Percentiles rank a stretch among this genome's conserved stretches.
These are phyloP conservation scores for Papiliotrema nemorosa DNA, from an alignment of 1,284 basidiomycete species.

Conservation along the genomic window DNA sequence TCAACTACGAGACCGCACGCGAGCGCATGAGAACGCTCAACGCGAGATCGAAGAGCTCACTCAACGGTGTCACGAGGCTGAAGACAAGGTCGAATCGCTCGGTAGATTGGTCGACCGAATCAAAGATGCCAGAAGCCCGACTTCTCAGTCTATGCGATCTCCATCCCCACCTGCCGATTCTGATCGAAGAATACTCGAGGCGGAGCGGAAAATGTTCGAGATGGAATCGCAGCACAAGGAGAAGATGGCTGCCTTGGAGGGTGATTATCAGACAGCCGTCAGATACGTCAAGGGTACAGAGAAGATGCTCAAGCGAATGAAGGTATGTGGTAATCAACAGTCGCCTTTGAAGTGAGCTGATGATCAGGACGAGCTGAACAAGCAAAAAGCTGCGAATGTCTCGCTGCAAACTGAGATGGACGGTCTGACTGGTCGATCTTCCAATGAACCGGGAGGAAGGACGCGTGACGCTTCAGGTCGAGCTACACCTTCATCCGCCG, in stretches of 20 bases:
- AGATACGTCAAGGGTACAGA: slow-evolving; percentile 76
- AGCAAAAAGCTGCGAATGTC: slow-evolving; percentile 76
- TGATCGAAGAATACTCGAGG: slow-evolving; percentile 52
- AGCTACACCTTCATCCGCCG: slow-evolving; percentile 67
- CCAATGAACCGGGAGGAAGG: slow-evolving; percentile 59
- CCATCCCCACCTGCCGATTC: slow-evolving; percentile 38
- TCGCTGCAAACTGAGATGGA: slow-evolving; percentile 78
- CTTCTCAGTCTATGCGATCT: slow-evolving; percentile 34
- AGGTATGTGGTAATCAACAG: slow-evolving; percentile 54
- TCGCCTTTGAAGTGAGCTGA: slow-evolving; percentile 2
- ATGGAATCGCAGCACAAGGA: slow-evolving; percentile 72
- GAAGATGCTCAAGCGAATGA: slow-evolving; percentile 97
- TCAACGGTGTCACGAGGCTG: slow-evolving; percentile 66
- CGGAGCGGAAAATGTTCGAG: slow-evolving; percentile 72
- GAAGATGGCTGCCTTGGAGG: slow-evolving; percentile 68
- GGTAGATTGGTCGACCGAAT: slow-evolving; percentile 64
- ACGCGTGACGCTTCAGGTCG: slow-evolving; percentile 68
- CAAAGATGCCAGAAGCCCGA: slow-evolving; percentile 52
- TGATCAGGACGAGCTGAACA: slow-evolving; percentile 69
- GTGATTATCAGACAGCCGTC: slow-evolving; percentile 72
- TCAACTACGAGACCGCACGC: slow-evolving; percentile 66
- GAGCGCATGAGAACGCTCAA: slow-evolving; percentile 62
- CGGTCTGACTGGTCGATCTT: slow-evolving; percentile 58
- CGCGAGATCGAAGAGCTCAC: slow-evolving; percentile 52
- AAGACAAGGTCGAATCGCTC: slow-evolving; percentile 63